Conservation (phyloP, 225 moss, liverwort and hornwort species). For the Rhytidiadelphus loreus region DNA sequence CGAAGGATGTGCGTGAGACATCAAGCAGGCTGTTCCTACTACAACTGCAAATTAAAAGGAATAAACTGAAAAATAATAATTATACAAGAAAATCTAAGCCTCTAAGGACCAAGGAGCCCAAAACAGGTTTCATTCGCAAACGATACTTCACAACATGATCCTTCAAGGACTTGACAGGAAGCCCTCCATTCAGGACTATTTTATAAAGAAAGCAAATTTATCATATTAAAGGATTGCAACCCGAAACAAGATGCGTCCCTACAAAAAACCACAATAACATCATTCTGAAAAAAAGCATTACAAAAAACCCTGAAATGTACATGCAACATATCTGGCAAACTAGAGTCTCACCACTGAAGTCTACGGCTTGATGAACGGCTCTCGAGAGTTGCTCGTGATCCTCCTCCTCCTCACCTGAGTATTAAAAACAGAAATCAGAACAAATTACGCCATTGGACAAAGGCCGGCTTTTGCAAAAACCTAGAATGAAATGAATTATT, state of each 20-base stretch:
- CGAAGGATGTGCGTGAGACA: not conserved
- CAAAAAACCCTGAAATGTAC: not conserved
- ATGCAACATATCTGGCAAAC: not conserved
- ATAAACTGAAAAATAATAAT: not conserved
- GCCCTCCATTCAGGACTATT: not conserved
- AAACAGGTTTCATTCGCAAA: not conserved
- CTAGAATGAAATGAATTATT: not conserved
- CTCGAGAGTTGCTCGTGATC: conserved; percentile 68
- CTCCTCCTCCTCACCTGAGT: conserved; percentile 84
- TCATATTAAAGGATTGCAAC: not conserved
- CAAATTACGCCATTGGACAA: not conserved
- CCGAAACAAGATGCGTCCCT: not conserved
- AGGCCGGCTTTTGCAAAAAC: not conserved
- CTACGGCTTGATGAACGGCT: conserved; percentile 63
- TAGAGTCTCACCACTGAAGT: conserved; percentile 62
- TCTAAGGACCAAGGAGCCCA: not conserved
- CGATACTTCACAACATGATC: not conserved
- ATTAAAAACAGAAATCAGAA: not conserved
- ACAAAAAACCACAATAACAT: not conserved
- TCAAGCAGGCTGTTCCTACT: not conserved
- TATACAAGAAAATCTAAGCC: not conserved
- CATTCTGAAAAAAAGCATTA: not conserved
- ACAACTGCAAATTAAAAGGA: not conserved
- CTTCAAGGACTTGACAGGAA: not conserved
- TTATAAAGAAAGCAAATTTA: not conserved